phyloP scores from a whole-genome alignment of 176 grass and related monocot genomes.

The Paspalum vaginatum region DNA sequence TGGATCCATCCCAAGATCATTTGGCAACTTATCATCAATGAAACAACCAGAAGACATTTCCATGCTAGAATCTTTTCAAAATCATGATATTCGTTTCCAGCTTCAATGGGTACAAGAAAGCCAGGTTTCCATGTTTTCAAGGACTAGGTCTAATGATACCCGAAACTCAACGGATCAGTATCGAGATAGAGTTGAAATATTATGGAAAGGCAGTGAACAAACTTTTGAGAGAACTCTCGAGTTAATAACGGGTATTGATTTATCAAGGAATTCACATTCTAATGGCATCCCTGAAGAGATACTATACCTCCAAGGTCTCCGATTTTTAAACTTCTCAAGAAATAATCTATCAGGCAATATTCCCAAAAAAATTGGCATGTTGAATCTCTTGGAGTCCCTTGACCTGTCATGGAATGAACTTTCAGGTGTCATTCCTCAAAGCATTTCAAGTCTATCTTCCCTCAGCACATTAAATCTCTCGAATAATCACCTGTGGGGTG shows the following conservation, averaged over 20 bases:
- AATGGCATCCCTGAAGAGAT: constrained; percentile 52
- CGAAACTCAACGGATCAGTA: no score
- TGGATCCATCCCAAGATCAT: constrained; percentile 51
- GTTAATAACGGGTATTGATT: constrained; percentile 58
- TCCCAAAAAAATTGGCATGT: constrained; percentile 46
- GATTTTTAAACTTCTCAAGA: constrained; percentile 63
- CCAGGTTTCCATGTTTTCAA: not conserved
- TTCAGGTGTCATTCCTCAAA: constrained; percentile 32
- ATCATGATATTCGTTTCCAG: no score
- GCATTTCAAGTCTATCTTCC: not conserved
- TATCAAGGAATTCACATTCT: constrained; percentile 56
- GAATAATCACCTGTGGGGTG: not conserved
- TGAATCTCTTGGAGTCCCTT: no score
- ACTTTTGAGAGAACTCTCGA: constrained; percentile 48
- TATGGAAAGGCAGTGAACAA: constrained; percentile 54
- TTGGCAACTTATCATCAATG: no score
- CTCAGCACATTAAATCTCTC: not conserved
- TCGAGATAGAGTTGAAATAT: constrained; percentile 64
- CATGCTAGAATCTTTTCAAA: no score
- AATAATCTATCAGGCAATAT: constrained; percentile 53
- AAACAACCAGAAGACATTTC: no score
- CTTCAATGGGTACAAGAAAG: not conserved
- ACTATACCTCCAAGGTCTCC: constrained; percentile 42
- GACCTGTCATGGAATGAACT: constrained; percentile 59
- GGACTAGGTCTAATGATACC: no score